Evolutionary conservation across 768 basidiomycete species (phyloP), one percentile per base, ranked within the genome.

Genomic region (Tricholoma flavovirens): DNA sequence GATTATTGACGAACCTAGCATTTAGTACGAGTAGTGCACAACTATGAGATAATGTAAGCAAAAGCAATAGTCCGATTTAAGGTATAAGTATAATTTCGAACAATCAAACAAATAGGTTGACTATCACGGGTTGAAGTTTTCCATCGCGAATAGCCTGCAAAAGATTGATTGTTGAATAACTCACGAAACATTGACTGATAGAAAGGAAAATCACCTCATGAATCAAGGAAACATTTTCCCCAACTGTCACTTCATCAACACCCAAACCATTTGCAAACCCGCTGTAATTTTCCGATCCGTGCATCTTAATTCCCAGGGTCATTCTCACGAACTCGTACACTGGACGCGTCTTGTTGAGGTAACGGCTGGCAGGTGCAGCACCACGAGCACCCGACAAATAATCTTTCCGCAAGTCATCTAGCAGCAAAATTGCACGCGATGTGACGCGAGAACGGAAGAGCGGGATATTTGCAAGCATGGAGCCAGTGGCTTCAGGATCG

Each of bases 301-400:
- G 83, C 88, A 91, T 93, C 60, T 75, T 74, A 58, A 93, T 81
- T n/a, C 88, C 88, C 26, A 93, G 73, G 7, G 77, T 79, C 19
- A 80, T 57, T 32, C 92, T 77, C 5, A 95, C 81, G 59, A 84
- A 94, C 66, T 88, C 84, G 69, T 95, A 95, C 21, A 93, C 68
- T 5, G 82, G 73, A 10, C 82, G 77, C 3, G 90, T 90, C 66
- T 80, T 81, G 65, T 82, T 83, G 56, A 95, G 77, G 69, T 76
- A 83, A 9, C 64, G 63, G 58, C 83, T 82, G 1, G 92, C 90
- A 0, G 91, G 90, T 5, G 87, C 77, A 8, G 73, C 64, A 3
- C 87, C 88, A 11, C 78, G 75, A 42, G 65, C 74, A 29, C 85
- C 86, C 22, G 76, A 76, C 7, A 88, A 74, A 64, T 84, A 88